phyloP scores from a whole-genome alignment of 176 grass and related monocot genomes.

The Eragrostis curvula region DNA sequence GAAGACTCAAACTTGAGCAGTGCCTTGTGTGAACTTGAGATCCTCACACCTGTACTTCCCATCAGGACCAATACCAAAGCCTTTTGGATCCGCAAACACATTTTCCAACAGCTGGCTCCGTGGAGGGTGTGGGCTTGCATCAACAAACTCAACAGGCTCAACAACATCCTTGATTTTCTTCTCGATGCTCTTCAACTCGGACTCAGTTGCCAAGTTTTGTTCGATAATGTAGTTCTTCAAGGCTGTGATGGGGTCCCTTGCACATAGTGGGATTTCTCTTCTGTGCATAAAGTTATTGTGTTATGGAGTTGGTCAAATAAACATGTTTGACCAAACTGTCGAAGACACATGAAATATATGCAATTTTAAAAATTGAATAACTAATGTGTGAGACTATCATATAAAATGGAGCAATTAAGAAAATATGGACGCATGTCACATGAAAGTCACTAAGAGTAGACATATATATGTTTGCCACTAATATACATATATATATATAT shows the following conservation, averaged over 20 bases:
- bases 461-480: no score
- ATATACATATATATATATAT: no score
- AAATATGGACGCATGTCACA: no score
- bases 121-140: no score
- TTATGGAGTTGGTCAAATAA: background rate
- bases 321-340: no score
- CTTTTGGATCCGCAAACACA: slow-evolving; percentile 87
- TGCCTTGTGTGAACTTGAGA: slow-evolving; percentile 89
- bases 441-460: no score
- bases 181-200: slow-evolving; percentile 82
- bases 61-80: slow-evolving; percentile 89
- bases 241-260: slow-evolving; percentile 72
- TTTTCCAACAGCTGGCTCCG: slow-evolving; percentile 90
- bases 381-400: no score
- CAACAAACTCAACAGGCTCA: slow-evolving; percentile 94
- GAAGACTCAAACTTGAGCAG: slow-evolving; percentile 73
- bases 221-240: slow-evolving; percentile 85
- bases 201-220: slow-evolving; percentile 67
- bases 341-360: no score
- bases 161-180: slow-evolving; percentile 81
- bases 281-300: slow-evolving; percentile 38
- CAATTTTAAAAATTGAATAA: no score
- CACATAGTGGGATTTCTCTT: slow-evolving; percentile 83
- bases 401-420: no score
- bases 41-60: slow-evolving; percentile 95